Evolutionary conservation across 2,329 filamentous ascomycete genomes (phyloP), one percentile per base, ranked within the genome.

Genomic region (Curvularia lunata): DNA sequence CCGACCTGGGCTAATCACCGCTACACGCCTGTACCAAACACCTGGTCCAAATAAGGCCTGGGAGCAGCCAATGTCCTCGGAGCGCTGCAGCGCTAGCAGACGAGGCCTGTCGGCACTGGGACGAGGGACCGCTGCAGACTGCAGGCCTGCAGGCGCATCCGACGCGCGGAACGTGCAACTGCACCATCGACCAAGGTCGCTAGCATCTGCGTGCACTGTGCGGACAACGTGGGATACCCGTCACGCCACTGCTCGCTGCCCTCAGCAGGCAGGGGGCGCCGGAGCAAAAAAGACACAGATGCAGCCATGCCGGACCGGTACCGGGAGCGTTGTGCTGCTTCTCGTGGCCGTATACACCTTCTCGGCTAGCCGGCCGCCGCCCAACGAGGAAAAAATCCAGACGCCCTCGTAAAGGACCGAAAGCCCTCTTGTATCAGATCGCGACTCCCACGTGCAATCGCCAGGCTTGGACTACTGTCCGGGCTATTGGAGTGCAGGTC

Each of bases 401-500:
- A 48, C 25, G 37, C 48, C 28, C 48, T 25, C 49, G 10, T 53
- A 48, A 54, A 56, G 53, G 59, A 47, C 59, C 56, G 56, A 62
- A 45, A 52, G 54, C 10, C 30, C 58, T 59, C 13, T 61, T 62
- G 55, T 63, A 61, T 63, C 62, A 66, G 65, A 60, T 65, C 62
- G 57, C 58, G 58, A 53, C 60, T 48, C 51, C 66, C 67, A 72
- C 68, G 69, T 71, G 68, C 67, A 59, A 54, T 66, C 50, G 41
- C 50, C 63, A 56, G 51, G 63, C 47, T 61, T 65, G 54, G 58
- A 59, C 52, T 41, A 38, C 40, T 45, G 68, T 57, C 60, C 64
- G 61, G 56, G 40, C 59, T 56, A 61, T 59, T 58, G 53, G 58
- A 66, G 60, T 67, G 61, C 63, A 72, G 67, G 68, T 66, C 66